Base-by-base conservation (phyloP, 768 basidiomycete species). In the Xanthoconium purpureum region DNA sequence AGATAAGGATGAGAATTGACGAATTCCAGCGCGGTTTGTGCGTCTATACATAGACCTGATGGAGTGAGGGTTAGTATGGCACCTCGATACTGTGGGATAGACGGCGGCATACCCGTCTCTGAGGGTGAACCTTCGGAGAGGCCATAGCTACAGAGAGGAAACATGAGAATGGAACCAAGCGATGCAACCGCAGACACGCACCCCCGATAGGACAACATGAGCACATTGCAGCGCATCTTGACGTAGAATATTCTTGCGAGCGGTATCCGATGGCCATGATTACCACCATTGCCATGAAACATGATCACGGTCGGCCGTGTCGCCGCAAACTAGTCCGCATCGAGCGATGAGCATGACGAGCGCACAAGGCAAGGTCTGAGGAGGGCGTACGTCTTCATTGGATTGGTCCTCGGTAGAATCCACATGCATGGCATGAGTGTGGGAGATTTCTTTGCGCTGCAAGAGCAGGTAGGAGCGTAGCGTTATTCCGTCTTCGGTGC, bases 151-250 rank as follows among this genome's bases (percentile, higher is more conserved):
- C 6, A 55, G 18, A 14, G 12, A 11, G 12, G 8, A 9, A 35
- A 5, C 8, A 32, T 50, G 47, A 37, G 29, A 30, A 49, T 44
- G 10, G 17, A 50, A 54, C 13, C 14, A 33, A 15, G 17, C 30
- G 9, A 17, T 6, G 11, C 13, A 14, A 37, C 7, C 17, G 6
- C 20, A 32, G 1, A 39, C 36, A 71, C 85, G 55, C 64, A 91
- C 89, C 94, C 94, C 66, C 96, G 77, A 68, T 99, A 99, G 47
- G 90, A 94, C 56, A 96, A 74, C 88, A 98, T 93, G 39, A 98
- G 75, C 4, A 97, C 93, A 67, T 98, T 98, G 71, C 94, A 97
- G 15, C 91, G 80, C 84, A 93, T 85, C 65, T 84, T 83, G 46
- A 83, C 73, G 66, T 81, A 91, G 67, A 98, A 96, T 35, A 92